These are phyloP conservation scores for Carnegiea gigantea DNA, from an alignment of 179 eudicot species.

Conservation along the genomic window DNA sequence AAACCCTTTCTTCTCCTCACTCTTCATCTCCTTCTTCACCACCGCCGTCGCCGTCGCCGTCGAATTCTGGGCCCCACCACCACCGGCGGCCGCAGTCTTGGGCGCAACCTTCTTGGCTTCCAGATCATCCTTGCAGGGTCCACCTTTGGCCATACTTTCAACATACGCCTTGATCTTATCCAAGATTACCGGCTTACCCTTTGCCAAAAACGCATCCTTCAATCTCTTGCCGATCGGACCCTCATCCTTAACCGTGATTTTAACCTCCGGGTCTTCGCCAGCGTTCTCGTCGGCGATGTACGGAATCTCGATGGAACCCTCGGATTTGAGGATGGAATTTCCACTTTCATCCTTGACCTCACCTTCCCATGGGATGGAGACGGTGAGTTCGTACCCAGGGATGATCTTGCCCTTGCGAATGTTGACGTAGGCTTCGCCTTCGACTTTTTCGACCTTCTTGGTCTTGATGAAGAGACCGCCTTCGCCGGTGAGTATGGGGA, in stretches of 20 bases:
- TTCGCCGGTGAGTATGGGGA: conserved; percentile 56
- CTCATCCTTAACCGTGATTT: conserved; percentile 58
- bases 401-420: conserved; percentile 89
- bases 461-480: conserved; percentile 44
- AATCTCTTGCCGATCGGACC: conserved; percentile 58
- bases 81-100: conserved; percentile 11
- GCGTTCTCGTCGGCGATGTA: conserved; percentile 88
- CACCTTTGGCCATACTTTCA: conserved; percentile 76
- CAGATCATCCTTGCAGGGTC: conserved; percentile 77
- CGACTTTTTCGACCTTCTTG: conserved; percentile 43
- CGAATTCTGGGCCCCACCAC: conserved; percentile 15
- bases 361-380: conserved; percentile 56
- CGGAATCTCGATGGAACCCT: conserved; percentile 69
- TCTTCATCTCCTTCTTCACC: conserved; percentile 43
- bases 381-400: conserved; percentile 75
- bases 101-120: conserved; percentile 59
- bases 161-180: conserved; percentile 68
- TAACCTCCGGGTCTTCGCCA: conserved; percentile 81
- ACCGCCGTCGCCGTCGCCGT: conserved; percentile 1
- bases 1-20: conserved; percentile 68
- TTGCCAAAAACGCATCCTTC: conserved; percentile 59
- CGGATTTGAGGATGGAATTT: conserved; percentile 22
- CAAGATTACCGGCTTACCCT: conserved; percentile 57
- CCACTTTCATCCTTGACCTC: conserved; percentile 55
- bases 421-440: conserved; percentile 88